Conservation (phyloP, 1,284 basidiomycete species). For the Meira miltonrushii region DNA sequence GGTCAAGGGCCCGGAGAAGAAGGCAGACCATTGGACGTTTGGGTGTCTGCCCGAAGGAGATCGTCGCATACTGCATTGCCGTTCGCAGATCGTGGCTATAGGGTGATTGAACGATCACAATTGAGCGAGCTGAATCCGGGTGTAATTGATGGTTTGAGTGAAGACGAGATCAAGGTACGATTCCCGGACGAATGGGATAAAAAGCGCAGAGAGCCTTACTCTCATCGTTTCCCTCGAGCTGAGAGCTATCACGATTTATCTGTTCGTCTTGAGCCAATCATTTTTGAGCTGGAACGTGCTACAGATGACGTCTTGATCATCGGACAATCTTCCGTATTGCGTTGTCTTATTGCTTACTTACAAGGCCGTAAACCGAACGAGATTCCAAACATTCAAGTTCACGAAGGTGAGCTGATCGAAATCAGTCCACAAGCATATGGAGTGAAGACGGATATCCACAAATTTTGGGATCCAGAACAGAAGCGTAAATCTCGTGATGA, state of each 20-base stretch:
- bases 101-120: constrained; percentile 84
- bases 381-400: constrained; percentile 89
- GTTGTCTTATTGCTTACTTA: constrained; percentile 66
- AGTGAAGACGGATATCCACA: constrained; percentile 34
- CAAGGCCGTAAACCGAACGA: constrained; percentile 84
- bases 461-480: constrained; percentile 45
- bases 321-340: constrained; percentile 90
- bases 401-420: constrained; percentile 49
- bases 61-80: constrained; percentile 95
- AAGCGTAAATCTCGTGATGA: constrained; percentile 41
- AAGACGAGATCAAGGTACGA: constrained; percentile 78
- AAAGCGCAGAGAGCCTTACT: constrained; percentile 86
- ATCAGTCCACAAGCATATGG: constrained; percentile 49
- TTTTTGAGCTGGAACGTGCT: constrained; percentile 75
- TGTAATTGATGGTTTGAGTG: constrained; percentile 76
- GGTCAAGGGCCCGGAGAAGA: constrained; percentile 59
- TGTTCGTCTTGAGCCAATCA: constrained; percentile 65
- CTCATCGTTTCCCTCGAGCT: constrained; percentile 62
- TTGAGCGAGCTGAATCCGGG: constrained; percentile 95
- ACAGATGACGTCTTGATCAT: constrained; percentile 63
- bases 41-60: constrained; percentile 88
- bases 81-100: constrained; percentile 64
- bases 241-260: constrained; percentile 76
- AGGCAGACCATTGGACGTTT: constrained; percentile 71
- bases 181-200: constrained; percentile 92